phyloP scores from a whole-genome alignment of 306 rosid species.

The Bauhinia variegata region DNA sequence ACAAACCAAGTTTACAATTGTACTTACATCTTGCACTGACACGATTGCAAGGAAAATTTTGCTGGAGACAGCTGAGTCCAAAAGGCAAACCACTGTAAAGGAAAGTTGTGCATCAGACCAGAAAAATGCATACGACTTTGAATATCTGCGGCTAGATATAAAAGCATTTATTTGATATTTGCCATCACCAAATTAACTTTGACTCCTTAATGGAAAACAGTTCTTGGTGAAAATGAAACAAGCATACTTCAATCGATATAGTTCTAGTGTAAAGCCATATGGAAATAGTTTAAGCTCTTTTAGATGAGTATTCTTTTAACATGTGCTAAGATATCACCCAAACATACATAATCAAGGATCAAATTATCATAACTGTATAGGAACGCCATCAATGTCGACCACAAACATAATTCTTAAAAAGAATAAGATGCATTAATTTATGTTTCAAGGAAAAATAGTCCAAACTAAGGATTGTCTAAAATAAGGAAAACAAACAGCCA shows the following conservation, averaged over 20 bases:
- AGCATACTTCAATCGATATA: no score
- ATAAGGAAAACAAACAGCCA: no score
- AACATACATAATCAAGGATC: neutral
- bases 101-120: no score
- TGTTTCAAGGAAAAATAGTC: neutral
- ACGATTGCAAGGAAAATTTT: constrained; percentile 51
- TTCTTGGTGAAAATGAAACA: no score
- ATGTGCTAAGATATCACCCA: no score
- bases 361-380: neutral
- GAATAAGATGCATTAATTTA: neutral
- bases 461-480: no score
- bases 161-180: no score
- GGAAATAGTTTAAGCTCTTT: neutral
- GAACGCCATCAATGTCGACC: neutral
- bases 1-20: neutral
- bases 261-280: neutral
- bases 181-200: no score
- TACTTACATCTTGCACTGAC: constrained; percentile 52
- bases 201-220: no score
- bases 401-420: neutral
- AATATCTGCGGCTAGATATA: no score
- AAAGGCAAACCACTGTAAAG: constrained; percentile 47
- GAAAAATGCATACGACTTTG: no score
- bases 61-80: constrained; percentile 57
- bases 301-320: neutral